Evolutionary conservation across 352 stramenopile species (phyloP).

Genomic region (Globisporangium barbulae): DNA sequence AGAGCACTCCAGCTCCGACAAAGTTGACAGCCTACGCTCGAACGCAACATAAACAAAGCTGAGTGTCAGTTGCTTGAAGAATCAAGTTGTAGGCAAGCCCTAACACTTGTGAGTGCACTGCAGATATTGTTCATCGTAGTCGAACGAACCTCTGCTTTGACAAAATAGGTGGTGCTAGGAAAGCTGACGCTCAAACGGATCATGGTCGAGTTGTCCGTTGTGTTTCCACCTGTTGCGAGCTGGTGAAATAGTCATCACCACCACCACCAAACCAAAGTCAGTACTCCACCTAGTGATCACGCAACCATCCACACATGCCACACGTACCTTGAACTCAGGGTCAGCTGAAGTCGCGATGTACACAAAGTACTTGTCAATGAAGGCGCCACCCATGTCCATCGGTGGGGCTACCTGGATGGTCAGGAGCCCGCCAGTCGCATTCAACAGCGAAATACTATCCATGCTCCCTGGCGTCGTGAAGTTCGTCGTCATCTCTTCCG

Average conservation of each 20-base stretch:
- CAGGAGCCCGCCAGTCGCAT: constrained; percentile 45
- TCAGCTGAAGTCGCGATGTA: constrained; percentile 8
- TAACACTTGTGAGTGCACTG: too few relatives aligned
- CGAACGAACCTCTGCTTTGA: constrained; percentile 33
- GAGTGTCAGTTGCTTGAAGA: too few relatives aligned
- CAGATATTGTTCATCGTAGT: neutral
- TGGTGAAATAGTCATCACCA: neutral
- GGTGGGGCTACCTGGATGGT: constrained; percentile 27
- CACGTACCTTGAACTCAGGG: constrained; percentile 5
- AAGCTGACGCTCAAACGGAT: constrained; percentile 36
- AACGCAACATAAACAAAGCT: too few relatives aligned
- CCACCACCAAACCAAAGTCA: neutral
- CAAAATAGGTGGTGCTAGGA: constrained; percentile 30
- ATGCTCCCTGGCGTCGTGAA: constrained; percentile 33
- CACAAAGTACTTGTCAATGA: constrained; percentile 33
- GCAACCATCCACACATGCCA: neutral
- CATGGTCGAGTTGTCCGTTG: constrained; percentile 15
- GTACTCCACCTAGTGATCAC: neutral
- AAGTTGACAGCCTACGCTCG: constrained; percentile 35
- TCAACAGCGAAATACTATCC: constrained; percentile 19
- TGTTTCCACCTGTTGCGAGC: constrained; percentile 3
- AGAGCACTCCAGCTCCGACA: constrained; percentile 31
- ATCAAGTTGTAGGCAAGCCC: too few relatives aligned
- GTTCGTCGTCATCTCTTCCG: constrained; percentile 32
- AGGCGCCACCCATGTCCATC: constrained; percentile 37